phyloP scores from a whole-genome alignment of 805 yeast genomes.

The Metschnikowia peoriensis region DNA sequence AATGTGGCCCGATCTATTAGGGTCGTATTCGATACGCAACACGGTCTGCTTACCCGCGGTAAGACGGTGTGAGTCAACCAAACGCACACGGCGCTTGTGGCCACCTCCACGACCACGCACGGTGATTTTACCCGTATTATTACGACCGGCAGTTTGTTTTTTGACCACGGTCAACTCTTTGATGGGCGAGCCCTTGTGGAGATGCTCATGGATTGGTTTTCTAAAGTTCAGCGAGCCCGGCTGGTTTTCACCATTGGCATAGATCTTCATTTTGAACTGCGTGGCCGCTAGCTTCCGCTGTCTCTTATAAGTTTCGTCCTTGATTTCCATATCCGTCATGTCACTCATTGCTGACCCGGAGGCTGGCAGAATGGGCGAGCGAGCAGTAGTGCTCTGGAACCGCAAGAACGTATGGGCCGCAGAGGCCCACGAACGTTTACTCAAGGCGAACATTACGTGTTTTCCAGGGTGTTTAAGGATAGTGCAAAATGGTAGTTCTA shows the following conservation, averaged over 20 bases:
- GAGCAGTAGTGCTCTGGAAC: conserved; percentile 16
- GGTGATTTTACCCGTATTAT: conserved; percentile 82
- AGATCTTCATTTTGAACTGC: conserved; percentile 66
- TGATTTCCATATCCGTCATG: conserved; percentile 73
- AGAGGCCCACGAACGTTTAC: conserved; percentile 16
- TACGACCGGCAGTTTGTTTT: conserved; percentile 82
- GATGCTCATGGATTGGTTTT: conserved; percentile 80
- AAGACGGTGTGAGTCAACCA: conserved; percentile 71
- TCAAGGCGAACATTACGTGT: conserved; percentile 16
- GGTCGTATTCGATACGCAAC: conserved; percentile 90
- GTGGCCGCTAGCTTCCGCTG: conserved; percentile 73
- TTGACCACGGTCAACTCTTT: conserved; percentile 70
- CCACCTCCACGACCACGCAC: conserved; percentile 98
- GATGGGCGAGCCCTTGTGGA: conserved; percentile 83
- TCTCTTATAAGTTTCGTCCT: conserved; percentile 67
- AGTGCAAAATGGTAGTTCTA: not conserved
- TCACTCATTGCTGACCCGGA: conserved; percentile 25
- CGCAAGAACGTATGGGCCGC: conserved; percentile 13
- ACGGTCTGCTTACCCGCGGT: conserved; percentile 75
- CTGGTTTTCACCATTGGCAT: conserved; percentile 68
- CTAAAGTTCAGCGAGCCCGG: conserved; percentile 90
- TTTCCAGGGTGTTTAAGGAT: not conserved
- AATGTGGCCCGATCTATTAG: conserved; percentile 89
- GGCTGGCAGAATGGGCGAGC: conserved; percentile 3
- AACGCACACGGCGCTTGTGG: conserved; percentile 80